Evolutionary conservation across 2,329 filamentous ascomycete species (phyloP), one percentile per base, ranked within the genome.

Genomic region (Sporothrix variecibatus): DNA sequence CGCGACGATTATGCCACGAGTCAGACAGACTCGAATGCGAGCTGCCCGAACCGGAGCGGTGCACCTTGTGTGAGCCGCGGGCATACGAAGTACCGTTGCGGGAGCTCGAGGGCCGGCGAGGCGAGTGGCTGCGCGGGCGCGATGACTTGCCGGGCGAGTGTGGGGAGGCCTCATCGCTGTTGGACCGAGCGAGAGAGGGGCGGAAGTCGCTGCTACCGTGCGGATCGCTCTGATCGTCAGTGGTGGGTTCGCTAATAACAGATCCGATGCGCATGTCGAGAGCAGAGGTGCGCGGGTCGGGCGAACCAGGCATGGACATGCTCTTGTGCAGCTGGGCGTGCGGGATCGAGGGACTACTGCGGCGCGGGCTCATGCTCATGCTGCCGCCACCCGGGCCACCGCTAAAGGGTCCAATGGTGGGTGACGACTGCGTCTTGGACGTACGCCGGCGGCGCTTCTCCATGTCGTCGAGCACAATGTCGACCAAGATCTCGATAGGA

Each of bases 401-500:
- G 31, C 62, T 82, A 82, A 78, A 87, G 12, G 70, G 73, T 86
- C 88, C 92, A 94, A 0, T 87, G 1, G 93, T 92, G 3, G 95
- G 94, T 0, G 94, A 97, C 15, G 91, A 87, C 76, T 96, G 93
- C 11, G 91, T 88, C 83, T 97, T 98, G 58, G 94, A 94, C 0
- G 95, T 97, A 70, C 96, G 90, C 75, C 94, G 90, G 31, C 95
- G 90, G 77, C 96, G 89, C 84, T 94, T 96, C 82, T 98, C 95
- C 87, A 97, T 96, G 80, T 99, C 96, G 80, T 99, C 96, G 75
- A 99, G 84, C 34, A 99, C 95, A 78, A 99, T 97, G 78, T 97
- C 92, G 76, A 96, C 93, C 67, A 98, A 86, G 53, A 99, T 88
- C 80, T 98, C 96, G 23, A 92, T 92, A 3, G 94, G 94, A 80